A percentile compares a stretch with the other conserved stretches of the same genome.
These are phyloP conservation scores for Ceratobasidium sp. DNA, from an alignment of 1,284 basidiomycete species.

Conservation along the genomic window DNA sequence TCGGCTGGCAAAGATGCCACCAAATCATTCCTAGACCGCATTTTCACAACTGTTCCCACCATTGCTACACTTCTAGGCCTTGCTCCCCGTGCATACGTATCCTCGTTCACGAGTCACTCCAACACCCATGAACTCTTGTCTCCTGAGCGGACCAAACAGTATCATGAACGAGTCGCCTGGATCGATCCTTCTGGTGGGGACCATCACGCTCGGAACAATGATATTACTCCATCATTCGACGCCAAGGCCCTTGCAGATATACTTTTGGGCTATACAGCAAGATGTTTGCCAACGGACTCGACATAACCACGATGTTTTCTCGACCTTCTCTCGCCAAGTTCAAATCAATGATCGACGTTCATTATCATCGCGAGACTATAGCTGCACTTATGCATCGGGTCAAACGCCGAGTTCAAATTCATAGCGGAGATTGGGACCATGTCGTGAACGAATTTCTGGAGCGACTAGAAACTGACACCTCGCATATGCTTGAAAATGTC, in stretches of 20 bases:
- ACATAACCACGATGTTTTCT: not conserved
- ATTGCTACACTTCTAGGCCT: not conserved
- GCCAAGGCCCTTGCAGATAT: not conserved
- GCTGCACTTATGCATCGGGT: not conserved
- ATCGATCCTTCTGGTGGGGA: not conserved
- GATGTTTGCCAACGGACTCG: not conserved
- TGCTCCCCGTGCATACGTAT: constrained; percentile 11
- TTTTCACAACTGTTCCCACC: constrained; percentile 2
- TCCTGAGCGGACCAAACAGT: not conserved
- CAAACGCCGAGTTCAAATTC: not conserved
- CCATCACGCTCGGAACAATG: not conserved
- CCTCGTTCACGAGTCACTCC: not conserved
- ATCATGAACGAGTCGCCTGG: constrained; percentile 16
- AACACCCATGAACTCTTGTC: not conserved
- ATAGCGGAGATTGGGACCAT: not conserved
- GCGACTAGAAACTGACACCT: not conserved
- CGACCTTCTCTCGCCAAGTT: not conserved
- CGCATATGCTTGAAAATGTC: not conserved
- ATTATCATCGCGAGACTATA: constrained; percentile 10
- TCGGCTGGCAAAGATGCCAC: not conserved
- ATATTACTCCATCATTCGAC: not conserved
- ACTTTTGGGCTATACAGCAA: not conserved
- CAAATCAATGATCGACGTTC: not conserved
- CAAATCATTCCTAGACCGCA: constrained; percentile 1
- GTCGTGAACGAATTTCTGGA: not conserved